phyloP scores from a whole-genome alignment of 371 early-diverging fungal species.

The Mortierella sp. region DNA sequence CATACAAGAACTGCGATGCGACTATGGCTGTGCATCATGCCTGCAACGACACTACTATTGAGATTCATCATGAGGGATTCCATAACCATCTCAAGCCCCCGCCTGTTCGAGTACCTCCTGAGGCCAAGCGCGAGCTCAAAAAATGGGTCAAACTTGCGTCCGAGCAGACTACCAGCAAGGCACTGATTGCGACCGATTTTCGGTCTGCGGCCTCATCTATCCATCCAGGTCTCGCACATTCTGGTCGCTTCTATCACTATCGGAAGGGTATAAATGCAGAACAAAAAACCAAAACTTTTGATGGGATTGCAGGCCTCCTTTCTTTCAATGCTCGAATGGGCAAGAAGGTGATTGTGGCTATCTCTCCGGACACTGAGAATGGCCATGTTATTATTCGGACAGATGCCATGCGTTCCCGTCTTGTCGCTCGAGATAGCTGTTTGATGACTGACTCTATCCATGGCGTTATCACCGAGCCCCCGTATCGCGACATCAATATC shows the following conservation, averaged over 20 bases:
- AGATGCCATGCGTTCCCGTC: not conserved
- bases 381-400: not conserved
- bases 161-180: not conserved
- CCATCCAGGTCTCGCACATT: too few relatives aligned
- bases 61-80: not conserved
- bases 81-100: not conserved
- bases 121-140: not conserved
- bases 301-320: not conserved
- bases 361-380: too few relatives aligned
- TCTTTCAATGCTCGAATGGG: not conserved
- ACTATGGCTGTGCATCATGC: not conserved
- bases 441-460: not conserved
- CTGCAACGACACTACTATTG: not conserved
- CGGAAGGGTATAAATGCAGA: too few relatives aligned
- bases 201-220: too few relatives aligned
- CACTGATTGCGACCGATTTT: too few relatives aligned
- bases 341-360: not conserved
- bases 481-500: not conserved
- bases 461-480: not conserved
- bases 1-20: slow-evolving; percentile 3
- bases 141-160: not conserved
- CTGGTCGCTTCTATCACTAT: too few relatives aligned
- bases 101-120: not conserved
- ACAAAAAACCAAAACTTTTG: not conserved
- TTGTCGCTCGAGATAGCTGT: not conserved